phyloP scores from a whole-genome alignment of 768 basidiomycete genomes.

The Naganishia friedmannii region DNA sequence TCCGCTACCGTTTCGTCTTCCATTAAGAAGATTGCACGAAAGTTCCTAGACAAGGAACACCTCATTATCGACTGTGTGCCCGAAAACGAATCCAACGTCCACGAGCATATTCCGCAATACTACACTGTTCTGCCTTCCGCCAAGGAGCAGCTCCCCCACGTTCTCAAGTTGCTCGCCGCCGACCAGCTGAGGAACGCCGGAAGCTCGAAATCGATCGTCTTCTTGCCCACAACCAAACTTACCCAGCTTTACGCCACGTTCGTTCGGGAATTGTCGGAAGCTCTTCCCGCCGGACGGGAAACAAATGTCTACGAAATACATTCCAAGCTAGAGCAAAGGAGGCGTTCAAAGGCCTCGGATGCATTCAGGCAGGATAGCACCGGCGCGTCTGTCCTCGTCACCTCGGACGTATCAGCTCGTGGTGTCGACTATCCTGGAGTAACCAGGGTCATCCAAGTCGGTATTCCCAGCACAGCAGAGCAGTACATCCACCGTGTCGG shows the following conservation, averaged over 20 bases:
- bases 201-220: slow-evolving; percentile 73
- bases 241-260: slow-evolving; percentile 71
- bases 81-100: slow-evolving; percentile 62
- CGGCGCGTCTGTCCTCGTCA: slow-evolving; percentile 67
- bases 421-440: slow-evolving; percentile 86
- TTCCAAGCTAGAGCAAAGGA: slow-evolving; percentile 65
- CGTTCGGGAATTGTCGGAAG: slow-evolving; percentile 57
- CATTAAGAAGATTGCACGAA: slow-evolving; percentile 68
- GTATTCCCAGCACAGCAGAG: slow-evolving; percentile 66
- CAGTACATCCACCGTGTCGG: slow-evolving; percentile 84
- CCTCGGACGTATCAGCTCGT: slow-evolving; percentile 83
- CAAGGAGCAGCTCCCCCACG: slow-evolving; percentile 70
- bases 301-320: slow-evolving; percentile 76
- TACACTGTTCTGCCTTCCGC: slow-evolving; percentile 69
- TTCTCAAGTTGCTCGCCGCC: slow-evolving; percentile 75
- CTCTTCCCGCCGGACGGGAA: slow-evolving; percentile 57
- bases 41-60: slow-evolving; percentile 63
- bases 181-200: slow-evolving; percentile 74
- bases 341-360: slow-evolving; percentile 61
- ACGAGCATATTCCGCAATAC: slow-evolving; percentile 74
- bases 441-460: slow-evolving; percentile 86
- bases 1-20: slow-evolving; percentile 76
- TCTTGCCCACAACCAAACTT: slow-evolving; percentile 79
- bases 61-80: slow-evolving; percentile 70
- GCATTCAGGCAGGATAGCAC: slow-evolving; percentile 61